phyloP scores from a whole-genome alignment of 768 basidiomycete genomes.

The Boletus reticuloceps region DNA sequence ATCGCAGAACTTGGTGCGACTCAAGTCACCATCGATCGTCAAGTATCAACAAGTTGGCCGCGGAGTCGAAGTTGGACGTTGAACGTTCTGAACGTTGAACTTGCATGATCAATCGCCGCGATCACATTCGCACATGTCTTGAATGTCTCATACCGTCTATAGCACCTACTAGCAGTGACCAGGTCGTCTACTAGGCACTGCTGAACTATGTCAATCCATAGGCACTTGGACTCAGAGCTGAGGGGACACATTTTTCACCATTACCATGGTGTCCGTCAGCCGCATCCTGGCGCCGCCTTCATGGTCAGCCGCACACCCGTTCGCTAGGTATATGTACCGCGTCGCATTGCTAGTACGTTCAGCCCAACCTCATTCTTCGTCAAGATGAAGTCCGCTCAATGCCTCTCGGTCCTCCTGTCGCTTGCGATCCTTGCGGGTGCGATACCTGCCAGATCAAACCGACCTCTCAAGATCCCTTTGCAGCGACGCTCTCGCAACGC shows the following conservation, averaged over 20 bases:
- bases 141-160: too few relatives aligned
- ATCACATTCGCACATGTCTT: neutral
- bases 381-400: slow-evolving; percentile 5
- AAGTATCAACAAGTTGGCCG: too few relatives aligned
- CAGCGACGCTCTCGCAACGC: slow-evolving; percentile 3
- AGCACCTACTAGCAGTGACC: too few relatives aligned
- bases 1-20: too few relatives aligned
- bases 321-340: slow-evolving; percentile 5
- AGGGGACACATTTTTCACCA: too few relatives aligned
- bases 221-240: too few relatives aligned
- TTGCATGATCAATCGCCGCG: too few relatives aligned
- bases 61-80: too few relatives aligned
- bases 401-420: slow-evolving; percentile 2
- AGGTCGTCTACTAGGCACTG: too few relatives aligned
- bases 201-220: too few relatives aligned
- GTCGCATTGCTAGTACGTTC: neutral
- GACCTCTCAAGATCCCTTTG: slow-evolving; percentile 4
- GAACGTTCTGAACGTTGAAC: too few relatives aligned
- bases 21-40: too few relatives aligned
- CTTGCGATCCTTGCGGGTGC: neutral
- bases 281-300: slow-evolving; percentile 4
- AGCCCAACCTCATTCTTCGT: neutral
- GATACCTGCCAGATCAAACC: slow-evolving; percentile 8
- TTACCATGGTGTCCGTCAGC: slow-evolving; percentile 8
- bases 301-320: neutral